Conservation (phyloP, 805 yeast species). For the Peterozyma xylosa region DNA sequence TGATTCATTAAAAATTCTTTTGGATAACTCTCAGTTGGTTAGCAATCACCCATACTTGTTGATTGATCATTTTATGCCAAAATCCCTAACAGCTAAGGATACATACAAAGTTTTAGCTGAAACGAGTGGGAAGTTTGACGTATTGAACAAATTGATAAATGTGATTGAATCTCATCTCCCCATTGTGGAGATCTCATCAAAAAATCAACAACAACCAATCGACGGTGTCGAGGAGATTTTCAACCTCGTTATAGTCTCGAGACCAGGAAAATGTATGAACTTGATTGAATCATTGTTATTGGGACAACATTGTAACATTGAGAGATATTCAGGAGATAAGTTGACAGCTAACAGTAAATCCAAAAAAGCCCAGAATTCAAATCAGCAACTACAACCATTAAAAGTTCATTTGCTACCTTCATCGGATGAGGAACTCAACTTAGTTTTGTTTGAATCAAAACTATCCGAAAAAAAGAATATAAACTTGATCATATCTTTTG, state of each 20-base stretch:
- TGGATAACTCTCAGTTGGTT: conserved; percentile 69
- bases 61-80: conserved; percentile 82
- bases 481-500: conserved; percentile 23
- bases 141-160: conserved; percentile 54
- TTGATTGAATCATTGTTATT: conserved; percentile 62
- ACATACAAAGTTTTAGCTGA: conserved; percentile 63
- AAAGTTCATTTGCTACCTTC: conserved; percentile 38
- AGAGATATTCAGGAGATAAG: conserved; percentile 55
- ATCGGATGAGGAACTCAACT: conserved; percentile 16
- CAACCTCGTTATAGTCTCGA: conserved; percentile 62
- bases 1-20: conserved; percentile 72
- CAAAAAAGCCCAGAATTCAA: conserved; percentile 30
- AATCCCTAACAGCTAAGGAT: conserved; percentile 62
- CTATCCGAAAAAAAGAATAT: conserved; percentile 10
- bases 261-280: conserved; percentile 65
- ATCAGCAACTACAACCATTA: conserved; percentile 13
- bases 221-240: conserved; percentile 19
- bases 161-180: conserved; percentile 32
- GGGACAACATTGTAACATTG: conserved; percentile 51
- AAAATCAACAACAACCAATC: conserved; percentile 10
- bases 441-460: conserved; percentile 3
- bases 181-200: conserved; percentile 15
- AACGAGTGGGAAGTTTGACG: conserved; percentile 79
- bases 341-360: conserved; percentile 16
- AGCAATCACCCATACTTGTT: conserved; percentile 85